Evolutionary conservation across 345 rosid genomes (phyloP), one percentile per base, ranked within the genome.

Genomic region (Salix brachista): DNA sequence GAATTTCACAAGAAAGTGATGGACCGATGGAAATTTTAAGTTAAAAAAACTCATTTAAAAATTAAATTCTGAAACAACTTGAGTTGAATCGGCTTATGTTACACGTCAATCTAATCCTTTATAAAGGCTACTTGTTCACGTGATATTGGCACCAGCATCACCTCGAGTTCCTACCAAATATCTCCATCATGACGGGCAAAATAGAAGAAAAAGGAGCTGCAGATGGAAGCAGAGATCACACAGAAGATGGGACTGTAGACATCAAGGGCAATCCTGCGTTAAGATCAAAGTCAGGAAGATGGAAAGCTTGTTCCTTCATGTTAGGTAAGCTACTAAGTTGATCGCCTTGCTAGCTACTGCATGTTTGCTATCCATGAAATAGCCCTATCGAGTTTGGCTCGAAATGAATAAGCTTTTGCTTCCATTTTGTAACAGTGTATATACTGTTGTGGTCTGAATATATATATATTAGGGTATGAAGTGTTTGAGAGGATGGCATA

Each of bases 401-500:
- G 1, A 42, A 42, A 42, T 42, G 46, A 46, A 14, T 14, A 67
- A 18, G 44, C 60, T n/a, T 26, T 30, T n/a, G 48, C 58, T 75
- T 50, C 10, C 16, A 13, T 46, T 62, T 41, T 69, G 19, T 23
- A 0, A 32, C 12, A 8, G 32, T 19, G 7, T 25, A 8, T 36
- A 6, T 30, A 32, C 34, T 25, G 1, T 8, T 30, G 37, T 25
- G 21, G 2, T 13, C 13, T 3, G 4, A 30, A 2, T 8, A 41
- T 18, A 66, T 70, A 34, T 34, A 34, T 34, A 5, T 34, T 39
- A 91, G 97, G 82, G 50, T 90, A 90, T 70, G 91, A 90, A 78
- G 81, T 86, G 70, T 89, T 89, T 67, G 97, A 92, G 86, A 87
- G 94, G 74, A 85, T 92, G 90, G 94, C 91, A 8, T 88, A 78